These are phyloP conservation scores for Termitomyces sp. DNA, from an alignment of 768 basidiomycete genomes.

Conservation along the genomic window DNA sequence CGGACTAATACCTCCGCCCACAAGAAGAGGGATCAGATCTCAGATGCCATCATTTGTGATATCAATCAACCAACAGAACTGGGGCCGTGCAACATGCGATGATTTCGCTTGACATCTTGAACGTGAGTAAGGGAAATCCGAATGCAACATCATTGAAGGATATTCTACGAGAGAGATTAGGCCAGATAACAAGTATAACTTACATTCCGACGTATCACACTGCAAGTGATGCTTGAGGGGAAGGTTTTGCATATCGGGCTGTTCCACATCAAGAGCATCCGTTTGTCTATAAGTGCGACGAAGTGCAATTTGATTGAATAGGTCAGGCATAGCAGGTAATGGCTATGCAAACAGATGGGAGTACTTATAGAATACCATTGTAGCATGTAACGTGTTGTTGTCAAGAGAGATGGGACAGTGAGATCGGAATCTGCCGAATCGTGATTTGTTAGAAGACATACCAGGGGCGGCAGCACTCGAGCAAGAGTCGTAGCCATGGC, in stretches of 20 bases:
- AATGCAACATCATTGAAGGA: neutral
- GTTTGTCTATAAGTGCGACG: neutral
- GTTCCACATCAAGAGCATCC: neutral
- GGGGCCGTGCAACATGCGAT: too few relatives aligned
- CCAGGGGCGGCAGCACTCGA: constrained; percentile 13
- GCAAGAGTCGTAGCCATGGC: constrained; percentile 57
- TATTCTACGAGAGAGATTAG: neutral
- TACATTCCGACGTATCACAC: neutral
- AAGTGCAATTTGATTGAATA: neutral
- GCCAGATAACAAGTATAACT: neutral
- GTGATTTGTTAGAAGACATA: constrained; percentile 25
- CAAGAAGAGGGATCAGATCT: neutral
- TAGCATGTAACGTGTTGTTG: constrained; percentile 3
- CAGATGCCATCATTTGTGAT: neutral
- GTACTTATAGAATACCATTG: neutral
- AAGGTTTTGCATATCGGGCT: neutral
- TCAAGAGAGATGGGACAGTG: constrained; percentile 5
- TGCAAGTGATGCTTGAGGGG: neutral
- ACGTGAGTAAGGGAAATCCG: too few relatives aligned
- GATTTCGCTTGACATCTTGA: neutral
- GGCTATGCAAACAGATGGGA: neutral
- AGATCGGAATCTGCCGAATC: constrained; percentile 31
- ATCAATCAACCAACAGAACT: neutral
- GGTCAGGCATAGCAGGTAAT: neutral
- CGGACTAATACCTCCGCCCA: neutral